Evolutionary conservation across 768 basidiomycete genomes (phyloP), one percentile per base, ranked within the genome.

Genomic region (Xerocomellus dryophilus): DNA sequence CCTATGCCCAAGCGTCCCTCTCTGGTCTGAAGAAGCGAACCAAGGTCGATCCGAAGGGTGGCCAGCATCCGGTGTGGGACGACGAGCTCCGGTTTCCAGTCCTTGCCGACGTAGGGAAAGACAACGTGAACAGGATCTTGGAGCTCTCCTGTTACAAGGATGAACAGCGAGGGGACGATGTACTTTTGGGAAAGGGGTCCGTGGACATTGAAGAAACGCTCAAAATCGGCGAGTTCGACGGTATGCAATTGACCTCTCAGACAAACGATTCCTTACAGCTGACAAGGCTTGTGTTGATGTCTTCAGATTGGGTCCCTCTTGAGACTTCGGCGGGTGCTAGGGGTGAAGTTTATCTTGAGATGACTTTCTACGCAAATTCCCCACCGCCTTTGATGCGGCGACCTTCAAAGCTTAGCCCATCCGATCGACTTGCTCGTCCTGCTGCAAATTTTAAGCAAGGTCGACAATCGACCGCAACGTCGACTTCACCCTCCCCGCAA

Each of bases 41-140:
- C 1, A 76, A 81, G 49, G 78, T 85, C 54, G 88, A 92, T 63
- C 76, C 84, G 60, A 92, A 86, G 66, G 94, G 94, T 3, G 95
- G 95, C 0, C 95, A 98, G 66, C 88, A 91, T 70, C 95, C 95
- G 2, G 82, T 86, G 54, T 98, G 94, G 93, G 94, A 97, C 66
- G 84, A 84, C 32, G 93, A 97, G 69, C 69, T 95, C 48, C 82
- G 92, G 40, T 85, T 93, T 68, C 79, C 85, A 6, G 77, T 98
- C 43, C 68, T 80, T 60, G 83, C 82, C 61, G 79, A 81, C n/a
- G 68, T 66, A 9, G 80, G 81, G 32, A 83, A 83, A 58, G 68
- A 70, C 43, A 68, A 47, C 5, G 46, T 34, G 21, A 74, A 76
- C 58, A 74, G 86, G 67, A 81, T 77, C 47, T 67, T 97, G 39